A percentile compares a stretch with the other conserved stretches of the same genome.
phyloP scores from a whole-genome alignment of 2,329 filamentous ascomycete genomes.

The Bipolaris cookei region DNA sequence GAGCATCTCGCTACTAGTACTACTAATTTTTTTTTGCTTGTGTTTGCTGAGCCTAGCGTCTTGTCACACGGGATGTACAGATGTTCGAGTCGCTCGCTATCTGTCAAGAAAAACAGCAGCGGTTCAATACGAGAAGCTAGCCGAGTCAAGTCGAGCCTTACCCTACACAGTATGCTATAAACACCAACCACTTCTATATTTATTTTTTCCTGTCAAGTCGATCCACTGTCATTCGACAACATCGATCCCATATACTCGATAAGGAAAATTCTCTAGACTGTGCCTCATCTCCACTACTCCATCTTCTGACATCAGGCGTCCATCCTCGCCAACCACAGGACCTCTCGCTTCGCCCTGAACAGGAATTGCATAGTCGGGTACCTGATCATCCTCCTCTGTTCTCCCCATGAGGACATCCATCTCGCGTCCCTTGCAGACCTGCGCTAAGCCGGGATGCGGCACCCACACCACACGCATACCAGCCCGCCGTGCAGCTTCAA shows the following conservation, averaged over 20 bases:
- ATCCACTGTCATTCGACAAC: not conserved
- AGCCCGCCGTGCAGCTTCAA: conserved; percentile 3
- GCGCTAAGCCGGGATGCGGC: conserved; percentile 10
- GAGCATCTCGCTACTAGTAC: no score
- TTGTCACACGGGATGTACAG: no score
- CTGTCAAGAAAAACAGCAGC: no score
- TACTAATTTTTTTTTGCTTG: no score
- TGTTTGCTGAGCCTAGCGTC: no score
- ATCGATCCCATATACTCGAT: conserved; percentile 3
- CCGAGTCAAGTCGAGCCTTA: not conserved
- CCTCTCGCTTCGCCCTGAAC: not conserved
- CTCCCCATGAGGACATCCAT: conserved; percentile 12
- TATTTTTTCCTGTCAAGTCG: not conserved
- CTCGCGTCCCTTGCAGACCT: conserved; percentile 9
- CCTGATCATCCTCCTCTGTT: conserved; percentile 4
- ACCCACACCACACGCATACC: conserved; percentile 10
- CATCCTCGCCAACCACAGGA: not conserved
- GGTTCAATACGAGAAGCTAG: not conserved
- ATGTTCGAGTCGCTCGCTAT: no score
- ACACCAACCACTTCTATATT: not conserved
- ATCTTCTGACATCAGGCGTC: conserved; percentile 6
- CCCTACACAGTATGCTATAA: not conserved
- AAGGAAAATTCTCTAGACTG: conserved; percentile 8
- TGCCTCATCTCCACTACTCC: conserved; percentile 1
- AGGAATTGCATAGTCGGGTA: conserved; percentile 1